A percentile compares a stretch with the other conserved stretches of the same genome.
Conservation (phyloP, 768 basidiomycete genomes). For the Calocera cornea region DNA sequence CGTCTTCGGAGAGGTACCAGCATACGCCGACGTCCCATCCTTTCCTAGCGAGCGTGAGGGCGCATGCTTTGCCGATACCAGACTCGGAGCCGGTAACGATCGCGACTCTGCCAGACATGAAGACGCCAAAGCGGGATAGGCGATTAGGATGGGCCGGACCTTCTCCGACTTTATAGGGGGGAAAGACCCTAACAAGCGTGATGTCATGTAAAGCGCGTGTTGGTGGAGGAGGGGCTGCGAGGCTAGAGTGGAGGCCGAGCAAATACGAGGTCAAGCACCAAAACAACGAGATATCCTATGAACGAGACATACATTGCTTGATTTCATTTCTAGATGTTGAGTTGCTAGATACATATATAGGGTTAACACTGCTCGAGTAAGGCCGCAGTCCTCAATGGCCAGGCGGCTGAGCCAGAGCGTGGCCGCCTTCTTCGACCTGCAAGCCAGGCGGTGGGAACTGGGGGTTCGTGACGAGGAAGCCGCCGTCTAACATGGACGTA, state of each 20-base stretch:
- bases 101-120: constrained; percentile 14
- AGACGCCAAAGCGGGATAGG: too few species aligned
- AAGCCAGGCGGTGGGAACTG: constrained; percentile 1
- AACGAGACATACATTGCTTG: neutral
- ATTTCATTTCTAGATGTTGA: neutral
- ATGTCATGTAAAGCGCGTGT: neutral
- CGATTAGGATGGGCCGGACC: too few species aligned
- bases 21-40: constrained; percentile 1
- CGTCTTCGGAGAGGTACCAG: neutral
- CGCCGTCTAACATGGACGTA: neutral
- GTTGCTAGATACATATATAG: neutral
- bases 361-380: neutral
- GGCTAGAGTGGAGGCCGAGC: neutral
- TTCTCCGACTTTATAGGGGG: neutral
- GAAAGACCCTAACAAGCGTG: neutral
- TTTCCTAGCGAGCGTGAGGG: constrained; percentile 17
- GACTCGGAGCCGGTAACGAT: constrained; percentile 21
- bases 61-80: constrained; percentile 22
- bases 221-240: neutral
- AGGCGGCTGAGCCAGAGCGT: neutral
- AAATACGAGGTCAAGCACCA: neutral
- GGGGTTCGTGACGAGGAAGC: neutral
- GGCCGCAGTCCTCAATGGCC: neutral
- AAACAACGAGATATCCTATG: neutral
- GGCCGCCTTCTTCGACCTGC: neutral